Percentiles rank a stretch among this genome's conserved stretches.
Conservation (phyloP, 352 stramenopile species). For the Pythium phragmiticola region DNA sequence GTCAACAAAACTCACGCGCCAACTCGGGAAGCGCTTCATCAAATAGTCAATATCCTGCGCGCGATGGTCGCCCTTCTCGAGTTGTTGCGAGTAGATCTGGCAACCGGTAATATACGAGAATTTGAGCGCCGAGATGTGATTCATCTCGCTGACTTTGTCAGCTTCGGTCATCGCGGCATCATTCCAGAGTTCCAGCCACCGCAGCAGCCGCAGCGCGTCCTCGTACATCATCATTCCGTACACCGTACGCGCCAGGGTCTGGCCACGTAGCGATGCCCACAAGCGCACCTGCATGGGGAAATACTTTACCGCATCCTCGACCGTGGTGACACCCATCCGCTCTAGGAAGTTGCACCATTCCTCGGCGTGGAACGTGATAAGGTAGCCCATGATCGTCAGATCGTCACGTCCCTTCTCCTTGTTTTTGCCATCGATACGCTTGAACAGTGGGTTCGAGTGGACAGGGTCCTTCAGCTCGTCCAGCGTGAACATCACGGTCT, state of each 20-base stretch:
- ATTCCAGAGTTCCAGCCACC: constrained; percentile 86
- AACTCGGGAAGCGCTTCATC: constrained; percentile 96
- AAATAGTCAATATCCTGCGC: constrained; percentile 97
- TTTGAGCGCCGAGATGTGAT: constrained; percentile 82
- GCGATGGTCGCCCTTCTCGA: constrained; percentile 61
- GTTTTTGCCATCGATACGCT: constrained; percentile 43
- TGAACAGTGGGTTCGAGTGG: constrained; percentile 80
- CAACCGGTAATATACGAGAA: constrained; percentile 90
- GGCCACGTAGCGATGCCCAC: constrained; percentile 86
- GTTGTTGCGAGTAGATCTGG: constrained; percentile 86
- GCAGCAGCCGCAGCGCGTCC: constrained; percentile 85
- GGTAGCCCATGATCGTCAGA: constrained; percentile 87
- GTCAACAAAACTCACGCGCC: constrained; percentile 89
- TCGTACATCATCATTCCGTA: constrained; percentile 91
- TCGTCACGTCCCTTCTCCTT: constrained; percentile 78
- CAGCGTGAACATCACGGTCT: constrained; percentile 82
- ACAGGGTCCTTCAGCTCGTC: constrained; percentile 83
- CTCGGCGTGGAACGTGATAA: constrained; percentile 86
- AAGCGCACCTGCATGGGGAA: constrained; percentile 81
- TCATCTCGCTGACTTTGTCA: constrained; percentile 89
- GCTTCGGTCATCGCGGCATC: constrained; percentile 55
- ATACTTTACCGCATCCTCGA: constrained; percentile 77
- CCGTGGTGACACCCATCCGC: constrained; percentile 69
- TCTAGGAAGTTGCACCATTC: constrained; percentile 90
- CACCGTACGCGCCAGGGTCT: constrained; percentile 82